Conservation (phyloP, 2,329 filamentous ascomycete genomes). For the Aureobasidium vineae region DNA sequence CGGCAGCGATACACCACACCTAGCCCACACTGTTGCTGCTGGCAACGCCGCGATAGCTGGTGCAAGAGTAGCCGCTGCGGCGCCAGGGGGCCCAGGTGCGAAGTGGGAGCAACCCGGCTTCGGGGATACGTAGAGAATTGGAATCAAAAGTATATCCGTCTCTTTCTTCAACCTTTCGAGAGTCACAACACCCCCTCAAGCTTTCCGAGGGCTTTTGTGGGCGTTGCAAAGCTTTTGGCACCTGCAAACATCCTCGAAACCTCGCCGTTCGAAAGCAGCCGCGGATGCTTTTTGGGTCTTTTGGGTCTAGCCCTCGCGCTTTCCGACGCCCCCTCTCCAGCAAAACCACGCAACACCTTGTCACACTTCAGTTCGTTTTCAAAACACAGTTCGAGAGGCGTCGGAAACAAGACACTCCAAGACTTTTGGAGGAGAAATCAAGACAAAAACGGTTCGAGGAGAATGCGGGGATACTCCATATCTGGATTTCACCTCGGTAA, state of each 20-base stretch:
- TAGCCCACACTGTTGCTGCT: constrained; percentile 15
- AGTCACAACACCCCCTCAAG: constrained; percentile 10
- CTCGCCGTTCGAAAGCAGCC: background rate
- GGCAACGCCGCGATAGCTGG: constrained; percentile 17
- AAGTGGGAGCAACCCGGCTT: constrained; percentile 23
- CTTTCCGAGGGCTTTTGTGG: constrained; percentile 4
- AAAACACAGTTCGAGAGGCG: constrained; percentile 1
- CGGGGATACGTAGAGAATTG: constrained; percentile 11
- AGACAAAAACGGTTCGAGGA: constrained; percentile 5
- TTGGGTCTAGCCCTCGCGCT: background rate
- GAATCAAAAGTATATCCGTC: background rate
- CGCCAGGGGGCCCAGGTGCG: background rate
- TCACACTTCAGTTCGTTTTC: background rate
- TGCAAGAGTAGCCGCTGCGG: constrained; percentile 5
- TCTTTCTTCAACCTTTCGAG: background rate
- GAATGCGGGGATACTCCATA: constrained; percentile 5
- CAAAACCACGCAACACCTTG: background rate
- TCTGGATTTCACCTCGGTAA: background rate
- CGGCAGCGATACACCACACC: constrained; percentile 4
- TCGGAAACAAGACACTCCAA: constrained; percentile 4
- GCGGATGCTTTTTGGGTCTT: background rate
- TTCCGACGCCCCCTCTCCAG: background rate
- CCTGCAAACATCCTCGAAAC: background rate
- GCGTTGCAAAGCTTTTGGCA: background rate
- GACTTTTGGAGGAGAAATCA: background rate